Percentiles rank a stretch among this genome's conserved stretches.
Conservation (phyloP, 2,329 filamentous ascomycete genomes). For the Intubia oerlemansii region DNA sequence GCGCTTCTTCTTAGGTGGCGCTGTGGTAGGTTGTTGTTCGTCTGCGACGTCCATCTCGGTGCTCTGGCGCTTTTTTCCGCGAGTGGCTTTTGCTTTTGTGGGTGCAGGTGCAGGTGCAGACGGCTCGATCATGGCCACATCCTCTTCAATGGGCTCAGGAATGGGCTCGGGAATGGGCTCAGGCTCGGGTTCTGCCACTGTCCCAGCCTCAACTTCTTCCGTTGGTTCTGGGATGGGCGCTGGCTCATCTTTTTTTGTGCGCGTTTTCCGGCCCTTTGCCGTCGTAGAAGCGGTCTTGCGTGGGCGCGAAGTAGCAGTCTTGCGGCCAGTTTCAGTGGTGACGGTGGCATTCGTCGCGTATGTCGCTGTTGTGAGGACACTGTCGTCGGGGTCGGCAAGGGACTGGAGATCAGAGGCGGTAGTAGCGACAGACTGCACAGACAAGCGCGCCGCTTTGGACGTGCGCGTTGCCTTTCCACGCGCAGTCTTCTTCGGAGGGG, state of each 20-base stretch:
- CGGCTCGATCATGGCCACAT: slow-evolving; percentile 3
- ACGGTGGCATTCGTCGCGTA: slow-evolving; percentile 9
- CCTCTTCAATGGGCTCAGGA: slow-evolving; percentile 8
- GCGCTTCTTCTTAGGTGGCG: too few relatives aligned
- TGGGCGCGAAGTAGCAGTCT: slow-evolving; percentile 22
- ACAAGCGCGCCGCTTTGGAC: slow-evolving; percentile 51
- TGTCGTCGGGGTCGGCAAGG: slow-evolving; percentile 31
- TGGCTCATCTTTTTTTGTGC: slow-evolving; percentile 32
- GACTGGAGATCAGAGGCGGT: slow-evolving; percentile 26
- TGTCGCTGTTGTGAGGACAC: slow-evolving; percentile 30
- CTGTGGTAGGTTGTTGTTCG: too few relatives aligned
- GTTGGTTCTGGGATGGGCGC: too few relatives aligned
- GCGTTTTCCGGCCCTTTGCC: slow-evolving; percentile 23
- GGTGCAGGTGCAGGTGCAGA: slow-evolving; percentile 5
- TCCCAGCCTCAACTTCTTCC: too few relatives aligned
- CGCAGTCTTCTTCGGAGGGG: slow-evolving; percentile 30
- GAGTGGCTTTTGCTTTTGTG: slow-evolving; percentile 5
- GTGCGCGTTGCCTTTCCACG: slow-evolving; percentile 30
- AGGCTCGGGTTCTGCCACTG: too few relatives aligned
- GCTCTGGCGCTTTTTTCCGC: slow-evolving; percentile 10
- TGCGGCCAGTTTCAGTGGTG: slow-evolving; percentile 27
- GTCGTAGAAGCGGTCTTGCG: slow-evolving; percentile 28
- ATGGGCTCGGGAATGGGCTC: too few relatives aligned
- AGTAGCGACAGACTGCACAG: slow-evolving; percentile 33
- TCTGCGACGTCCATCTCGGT: too few relatives aligned